Percentiles rank a stretch among this genome's conserved stretches.
These are phyloP conservation scores for Cylindrotheca closterium DNA, from an alignment of 108 stramenopile species.

Conservation along the genomic window DNA sequence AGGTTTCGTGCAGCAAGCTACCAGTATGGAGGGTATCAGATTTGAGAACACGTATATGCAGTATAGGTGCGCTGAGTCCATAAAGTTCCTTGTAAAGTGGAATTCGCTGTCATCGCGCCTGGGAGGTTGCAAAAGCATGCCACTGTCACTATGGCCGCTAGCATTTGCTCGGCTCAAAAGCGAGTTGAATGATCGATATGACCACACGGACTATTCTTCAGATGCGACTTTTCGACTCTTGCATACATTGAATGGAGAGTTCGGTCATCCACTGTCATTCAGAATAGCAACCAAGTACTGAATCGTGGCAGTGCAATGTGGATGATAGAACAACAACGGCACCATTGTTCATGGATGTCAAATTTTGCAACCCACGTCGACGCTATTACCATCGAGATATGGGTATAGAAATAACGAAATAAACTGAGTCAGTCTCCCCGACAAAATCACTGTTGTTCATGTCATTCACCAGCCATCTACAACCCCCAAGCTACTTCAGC, in stretches of 20 bases:
- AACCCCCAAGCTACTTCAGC: too few relatives aligned
- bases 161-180: conserved; percentile 5
- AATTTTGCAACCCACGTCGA: too few relatives aligned
- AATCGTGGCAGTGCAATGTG: too few relatives aligned
- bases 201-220: background rate
- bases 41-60: conserved; percentile 21
- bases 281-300: conserved; percentile 5
- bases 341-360: too few relatives aligned
- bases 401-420: too few relatives aligned
- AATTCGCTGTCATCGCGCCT: conserved; percentile 3
- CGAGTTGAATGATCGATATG: background rate
- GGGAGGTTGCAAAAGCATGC: background rate
- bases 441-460: too few relatives aligned
- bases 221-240: conserved; percentile 21
- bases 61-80: conserved; percentile 13
- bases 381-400: too few relatives aligned
- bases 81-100: conserved; percentile 1
- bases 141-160: conserved; percentile 18
- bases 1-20: background rate
- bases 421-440: too few relatives aligned
- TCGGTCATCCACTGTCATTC: conserved; percentile 15
- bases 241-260: conserved; percentile 11
- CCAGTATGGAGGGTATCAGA: conserved; percentile 3
- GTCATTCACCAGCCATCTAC: too few relatives aligned
- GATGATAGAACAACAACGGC: too few relatives aligned